Conservation (phyloP, 2,329 filamentous ascomycete genomes). For the Fusarium albosuccineum region DNA sequence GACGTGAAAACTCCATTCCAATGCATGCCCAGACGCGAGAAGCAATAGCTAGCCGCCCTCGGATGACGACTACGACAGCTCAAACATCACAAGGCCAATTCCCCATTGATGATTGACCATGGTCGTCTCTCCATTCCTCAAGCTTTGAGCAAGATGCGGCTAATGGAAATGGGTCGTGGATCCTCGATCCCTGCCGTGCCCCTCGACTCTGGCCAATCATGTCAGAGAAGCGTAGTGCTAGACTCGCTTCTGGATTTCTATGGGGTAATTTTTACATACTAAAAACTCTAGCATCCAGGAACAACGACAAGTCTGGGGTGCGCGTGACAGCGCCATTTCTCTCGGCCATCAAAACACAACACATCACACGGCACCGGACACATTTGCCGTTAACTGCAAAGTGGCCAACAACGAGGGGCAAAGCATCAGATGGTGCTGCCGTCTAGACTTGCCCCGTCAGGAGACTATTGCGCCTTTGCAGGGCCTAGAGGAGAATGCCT, state of each 20-base stretch:
- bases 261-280: constrained; percentile 49
- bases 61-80: constrained; percentile 23
- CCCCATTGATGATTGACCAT: background rate
- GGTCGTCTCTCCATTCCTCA: constrained; percentile 10
- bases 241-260: constrained; percentile 39
- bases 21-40: background rate
- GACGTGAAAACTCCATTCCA: background rate
- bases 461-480: constrained; percentile 10
- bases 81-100: constrained; percentile 34
- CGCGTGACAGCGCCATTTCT: constrained; percentile 45
- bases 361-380: constrained; percentile 41
- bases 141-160: constrained; percentile 15
- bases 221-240: constrained; percentile 13
- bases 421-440: constrained; percentile 12
- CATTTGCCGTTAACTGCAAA: constrained; percentile 47
- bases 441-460: constrained; percentile 9
- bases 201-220: constrained; percentile 15
- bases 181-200: constrained; percentile 20
- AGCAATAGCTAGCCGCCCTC: constrained; percentile 4
- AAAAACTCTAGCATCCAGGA: constrained; percentile 47
- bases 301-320: constrained; percentile 37
- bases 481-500: background rate
- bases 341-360: background rate
- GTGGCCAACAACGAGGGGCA: constrained; percentile 19
- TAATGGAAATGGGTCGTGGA: constrained; percentile 29